Percentiles rank a stretch among this genome's conserved stretches.
Evolutionary conservation across 805 yeast genomes (phyloP).

Genomic region (Candida palmyrensis): DNA sequence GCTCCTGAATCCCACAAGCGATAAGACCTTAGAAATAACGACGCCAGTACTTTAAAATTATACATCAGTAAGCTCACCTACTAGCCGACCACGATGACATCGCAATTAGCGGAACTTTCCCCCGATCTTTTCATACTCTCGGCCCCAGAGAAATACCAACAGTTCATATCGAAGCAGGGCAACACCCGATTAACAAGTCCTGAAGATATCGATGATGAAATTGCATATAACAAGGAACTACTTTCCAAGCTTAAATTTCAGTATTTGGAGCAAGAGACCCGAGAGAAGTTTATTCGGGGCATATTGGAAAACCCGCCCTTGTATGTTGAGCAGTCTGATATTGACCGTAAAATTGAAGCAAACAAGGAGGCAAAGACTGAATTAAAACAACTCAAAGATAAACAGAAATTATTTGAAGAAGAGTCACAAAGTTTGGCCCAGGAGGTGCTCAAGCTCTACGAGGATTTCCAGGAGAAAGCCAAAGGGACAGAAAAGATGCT

Average conservation of each 20-base stretch:
- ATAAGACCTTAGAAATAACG: not conserved
- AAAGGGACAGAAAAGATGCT: conserved; percentile 4
- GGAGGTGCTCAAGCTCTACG: conserved; percentile 3
- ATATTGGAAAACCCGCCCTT: conserved; percentile 33
- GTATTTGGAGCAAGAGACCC: conserved; percentile 67
- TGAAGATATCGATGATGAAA: conserved; percentile 25
- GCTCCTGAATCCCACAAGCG: not conserved
- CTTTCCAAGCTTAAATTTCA: conserved; percentile 56
- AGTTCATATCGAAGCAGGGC: not conserved
- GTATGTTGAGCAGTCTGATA: conserved; percentile 27
- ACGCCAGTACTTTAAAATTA: not conserved
- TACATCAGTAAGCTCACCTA: too few species aligned
- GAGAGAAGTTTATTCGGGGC: conserved; percentile 57
- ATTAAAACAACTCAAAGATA: conserved; percentile 19
- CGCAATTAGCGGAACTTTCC: conserved; percentile 1
- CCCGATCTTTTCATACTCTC: conserved; percentile 1
- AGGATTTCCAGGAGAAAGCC: conserved; percentile 4
- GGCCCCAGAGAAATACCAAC: not conserved
- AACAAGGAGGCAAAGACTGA: conserved; percentile 17
- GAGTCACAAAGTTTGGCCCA: conserved; percentile 7
- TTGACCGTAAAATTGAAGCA: conserved; percentile 20
- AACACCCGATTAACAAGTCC: conserved; percentile 20
- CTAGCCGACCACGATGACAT: too few species aligned
- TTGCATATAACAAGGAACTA: conserved; percentile 32
- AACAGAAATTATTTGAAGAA: conserved; percentile 11